These are phyloP conservation scores for Sphagnum contortum DNA, from an alignment of 225 moss, liverwort and hornwort genomes.

Conservation along the genomic window DNA sequence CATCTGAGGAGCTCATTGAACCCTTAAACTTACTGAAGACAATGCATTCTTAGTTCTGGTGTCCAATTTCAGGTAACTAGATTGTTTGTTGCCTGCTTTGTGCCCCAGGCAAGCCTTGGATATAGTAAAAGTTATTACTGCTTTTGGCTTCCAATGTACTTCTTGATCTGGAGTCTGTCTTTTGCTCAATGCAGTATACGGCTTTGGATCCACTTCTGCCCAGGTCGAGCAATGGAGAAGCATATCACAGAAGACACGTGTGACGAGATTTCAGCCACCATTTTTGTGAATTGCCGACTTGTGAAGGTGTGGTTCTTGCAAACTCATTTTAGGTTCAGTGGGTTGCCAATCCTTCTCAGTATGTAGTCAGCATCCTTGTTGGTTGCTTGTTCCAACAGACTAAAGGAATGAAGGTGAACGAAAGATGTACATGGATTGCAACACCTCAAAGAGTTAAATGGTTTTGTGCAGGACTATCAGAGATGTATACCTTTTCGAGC, in stretches of 20 bases:
- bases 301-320: conserved; percentile 43
- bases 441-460: neutral
- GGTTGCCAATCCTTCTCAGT: neutral
- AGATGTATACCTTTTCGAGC: conserved; percentile 83
- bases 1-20: too few species aligned
- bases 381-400: too few species aligned
- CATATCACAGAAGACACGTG: conserved; percentile 62
- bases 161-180: too few species aligned
- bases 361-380: neutral
- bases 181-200: conserved; percentile 47
- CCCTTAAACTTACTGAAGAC: too few species aligned
- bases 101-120: too few species aligned
- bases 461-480: conserved; percentile 61
- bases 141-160: too few species aligned
- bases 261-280: conserved; percentile 61
- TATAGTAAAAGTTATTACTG: too few species aligned
- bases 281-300: conserved; percentile 84
- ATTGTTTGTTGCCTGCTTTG: too few species aligned
- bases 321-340: neutral
- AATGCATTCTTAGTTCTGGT: too few species aligned
- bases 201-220: conserved; percentile 93
- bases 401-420: too few species aligned
- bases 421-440: too few species aligned
- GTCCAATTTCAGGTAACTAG: too few species aligned
- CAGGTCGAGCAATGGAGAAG: conserved; percentile 54